These are phyloP conservation scores for Leonotis leonurus DNA, from an alignment of 257 asterid species.

Conservation along the genomic window DNA sequence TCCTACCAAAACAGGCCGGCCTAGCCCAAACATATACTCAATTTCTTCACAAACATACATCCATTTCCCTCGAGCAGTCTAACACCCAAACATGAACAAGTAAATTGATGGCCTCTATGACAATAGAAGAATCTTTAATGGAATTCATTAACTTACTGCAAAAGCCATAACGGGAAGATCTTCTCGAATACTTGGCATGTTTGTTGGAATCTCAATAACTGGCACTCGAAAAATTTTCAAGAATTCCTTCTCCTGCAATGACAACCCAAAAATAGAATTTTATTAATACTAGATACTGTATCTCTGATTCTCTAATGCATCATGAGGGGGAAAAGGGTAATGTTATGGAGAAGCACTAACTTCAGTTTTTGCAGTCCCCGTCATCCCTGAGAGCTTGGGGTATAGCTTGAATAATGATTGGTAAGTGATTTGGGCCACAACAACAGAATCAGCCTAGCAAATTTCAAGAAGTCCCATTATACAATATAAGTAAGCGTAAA, in stretches of 20 bases:
- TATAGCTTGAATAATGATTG: conserved; percentile 91
- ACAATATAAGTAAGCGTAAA: not conserved
- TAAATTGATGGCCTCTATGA: conserved; percentile 8
- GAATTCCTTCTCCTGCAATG: conserved; percentile 84
- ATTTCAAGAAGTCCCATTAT: conserved; percentile 13
- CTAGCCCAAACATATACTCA: conserved; percentile 71
- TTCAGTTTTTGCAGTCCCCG: conserved; percentile 99
- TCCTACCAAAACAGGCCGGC: conserved; percentile 95
- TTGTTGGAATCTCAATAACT: conserved; percentile 93
- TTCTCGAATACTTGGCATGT: conserved; percentile 74
- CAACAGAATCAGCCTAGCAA: conserved; percentile 86
- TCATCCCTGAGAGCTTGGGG: conserved; percentile 98
- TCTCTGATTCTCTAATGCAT: conserved; percentile 13
- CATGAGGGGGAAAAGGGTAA: not conserved
- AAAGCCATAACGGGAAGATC: conserved; percentile 91
- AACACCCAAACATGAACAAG: conserved; percentile 20
- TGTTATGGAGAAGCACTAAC: conserved; percentile 26
- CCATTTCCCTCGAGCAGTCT: conserved; percentile 99
- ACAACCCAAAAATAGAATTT: not conserved
- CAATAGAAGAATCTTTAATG: not conserved
- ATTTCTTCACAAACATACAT: conserved; percentile 73
- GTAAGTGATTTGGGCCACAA: conserved; percentile 96
- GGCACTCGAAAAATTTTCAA: conserved; percentile 87
- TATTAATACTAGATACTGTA: conserved; percentile 3
- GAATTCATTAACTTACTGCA: conserved; percentile 54